Base-by-base conservation (phyloP, 352 stramenopile genomes). In the Globisporangium megalacanthum region DNA sequence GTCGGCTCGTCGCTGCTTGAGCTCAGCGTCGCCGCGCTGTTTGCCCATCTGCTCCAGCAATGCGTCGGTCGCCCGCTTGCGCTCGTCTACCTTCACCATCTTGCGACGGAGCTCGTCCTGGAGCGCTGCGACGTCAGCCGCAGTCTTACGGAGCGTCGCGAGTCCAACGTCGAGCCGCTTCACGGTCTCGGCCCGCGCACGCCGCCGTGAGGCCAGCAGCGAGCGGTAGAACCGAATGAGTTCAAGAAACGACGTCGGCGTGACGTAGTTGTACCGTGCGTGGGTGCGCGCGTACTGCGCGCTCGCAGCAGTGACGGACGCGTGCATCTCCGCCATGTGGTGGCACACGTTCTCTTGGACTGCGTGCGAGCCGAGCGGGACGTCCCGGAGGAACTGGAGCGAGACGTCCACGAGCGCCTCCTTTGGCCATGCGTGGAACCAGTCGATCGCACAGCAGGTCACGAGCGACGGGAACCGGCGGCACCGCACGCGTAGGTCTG, bases 311-410 rank as follows among this genome's bases (percentile, higher is more conserved):
- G 83, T 92, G n/a, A 97, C 91, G 0, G 77, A 93, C 17, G 85
- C 60, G 63, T 97, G 91, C 65, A 97, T 89, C 46, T 97, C 88
- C 3, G 91, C 89, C 83, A 97, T 97, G 65, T 97, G 87, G 58
- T 97, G 85, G 8, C 84, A 91, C 9, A 98, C 88, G 52, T 97
- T 97, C 47, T 97, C 89, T 29, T 94, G 79, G 20, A 97, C 79
- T 9, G 84, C 76, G 17, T 71, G 68, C 0, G 75, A 86, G 0
- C 66, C 71, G 9, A 93, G 54, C 4, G 90, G 72, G 0, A 92
- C 60, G n/a, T 92, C 72, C 13, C 90, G 74, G 5, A 97, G 62
- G 49, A 96, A 97, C 20, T 86, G 74, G 37, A 94, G 63, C 8
- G 88, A 88, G 2, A 97, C 89, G 53, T 90, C 85, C 1, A 95